A percentile compares a stretch with the other conserved stretches of the same genome.
Conservation (phyloP, 2,329 filamentous ascomycete genomes). For the Claviceps purpurea region DNA sequence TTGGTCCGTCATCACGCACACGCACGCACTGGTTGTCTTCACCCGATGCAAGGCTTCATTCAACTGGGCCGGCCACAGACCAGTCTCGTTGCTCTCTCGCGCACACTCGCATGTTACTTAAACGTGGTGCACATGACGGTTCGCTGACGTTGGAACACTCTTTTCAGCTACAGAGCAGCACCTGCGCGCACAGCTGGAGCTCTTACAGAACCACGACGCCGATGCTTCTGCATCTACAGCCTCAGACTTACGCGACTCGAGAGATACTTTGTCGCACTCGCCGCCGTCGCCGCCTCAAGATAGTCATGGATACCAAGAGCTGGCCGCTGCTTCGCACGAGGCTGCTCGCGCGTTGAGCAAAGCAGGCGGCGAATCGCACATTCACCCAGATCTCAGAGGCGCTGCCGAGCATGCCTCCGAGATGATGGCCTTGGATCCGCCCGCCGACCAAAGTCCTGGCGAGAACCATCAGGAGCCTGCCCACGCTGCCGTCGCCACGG, state of each 20-base stretch:
- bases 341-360: conserved; percentile 21
- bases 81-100: background rate
- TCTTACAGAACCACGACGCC: conserved; percentile 27
- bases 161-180: conserved; percentile 23
- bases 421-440: conserved; percentile 26
- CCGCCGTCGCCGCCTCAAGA: conserved; percentile 14
- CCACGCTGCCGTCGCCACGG: conserved; percentile 17
- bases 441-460: conserved; percentile 19
- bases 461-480: conserved; percentile 14
- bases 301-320: conserved; percentile 33
- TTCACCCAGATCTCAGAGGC: conserved; percentile 35
- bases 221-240: conserved; percentile 20
- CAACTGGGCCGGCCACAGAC: background rate
- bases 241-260: conserved; percentile 17
- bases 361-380: conserved; percentile 29
- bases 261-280: conserved; percentile 16
- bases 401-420: conserved; percentile 14
- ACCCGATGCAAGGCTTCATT: background rate
- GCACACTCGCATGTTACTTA: background rate
- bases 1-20: background rate
- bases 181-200: conserved; percentile 30
- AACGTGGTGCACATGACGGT: background rate
- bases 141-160: conserved; percentile 11
- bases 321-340: conserved; percentile 22
- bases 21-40: background rate